Percentiles rank a stretch among this genome's conserved stretches.
Conservation (phyloP, 352 stramenopile genomes). For the Phytophthora meadii region DNA sequence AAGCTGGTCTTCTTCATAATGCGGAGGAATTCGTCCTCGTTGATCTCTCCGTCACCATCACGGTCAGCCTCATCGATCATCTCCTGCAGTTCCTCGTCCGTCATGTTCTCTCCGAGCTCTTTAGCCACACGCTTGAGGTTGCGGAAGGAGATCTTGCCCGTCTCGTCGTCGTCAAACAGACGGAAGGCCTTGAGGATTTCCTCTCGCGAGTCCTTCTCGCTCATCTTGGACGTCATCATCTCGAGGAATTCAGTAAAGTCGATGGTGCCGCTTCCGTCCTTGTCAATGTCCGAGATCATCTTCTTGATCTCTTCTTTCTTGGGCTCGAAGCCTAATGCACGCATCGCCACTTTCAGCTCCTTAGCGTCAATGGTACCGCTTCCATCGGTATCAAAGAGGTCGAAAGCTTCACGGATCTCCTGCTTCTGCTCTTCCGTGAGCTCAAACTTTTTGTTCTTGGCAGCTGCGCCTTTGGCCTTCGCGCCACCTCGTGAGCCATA, state of each 20-base stretch:
- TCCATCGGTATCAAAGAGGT: conserved; percentile 98
- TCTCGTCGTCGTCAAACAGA: conserved; percentile 98
- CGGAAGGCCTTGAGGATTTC: conserved; percentile 98
- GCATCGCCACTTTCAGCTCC: conserved; percentile 96
- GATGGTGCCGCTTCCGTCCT: conserved; percentile 94
- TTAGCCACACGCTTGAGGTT: conserved; percentile 98
- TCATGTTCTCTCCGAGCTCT: conserved; percentile 97
- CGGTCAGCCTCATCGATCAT: conserved; percentile 98
- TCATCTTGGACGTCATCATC: conserved; percentile 98
- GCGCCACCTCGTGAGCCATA: conserved; percentile 67
- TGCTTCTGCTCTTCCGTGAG: conserved; percentile 96
- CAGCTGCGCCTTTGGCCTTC: conserved; percentile 72
- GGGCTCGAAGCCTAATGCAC: conserved; percentile 95
- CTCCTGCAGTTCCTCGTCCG: conserved; percentile 96
- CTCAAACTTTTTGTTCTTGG: conserved; percentile 87
- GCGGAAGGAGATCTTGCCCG: conserved; percentile 96
- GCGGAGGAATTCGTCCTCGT: conserved; percentile 95
- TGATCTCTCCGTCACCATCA: conserved; percentile 97
- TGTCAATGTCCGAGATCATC: conserved; percentile 97
- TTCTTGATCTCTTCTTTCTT: conserved; percentile 99
- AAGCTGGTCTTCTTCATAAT: conserved; percentile 98
- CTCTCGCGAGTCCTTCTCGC: conserved; percentile 95
- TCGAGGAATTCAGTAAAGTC: conserved; percentile 98
- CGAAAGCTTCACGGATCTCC: conserved; percentile 95
- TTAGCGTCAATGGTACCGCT: conserved; percentile 95